Percentiles rank a stretch among this genome's conserved stretches.
These are phyloP conservation scores for Termitomyces sp. DNA, from an alignment of 768 basidiomycete species.

Conservation along the genomic window DNA sequence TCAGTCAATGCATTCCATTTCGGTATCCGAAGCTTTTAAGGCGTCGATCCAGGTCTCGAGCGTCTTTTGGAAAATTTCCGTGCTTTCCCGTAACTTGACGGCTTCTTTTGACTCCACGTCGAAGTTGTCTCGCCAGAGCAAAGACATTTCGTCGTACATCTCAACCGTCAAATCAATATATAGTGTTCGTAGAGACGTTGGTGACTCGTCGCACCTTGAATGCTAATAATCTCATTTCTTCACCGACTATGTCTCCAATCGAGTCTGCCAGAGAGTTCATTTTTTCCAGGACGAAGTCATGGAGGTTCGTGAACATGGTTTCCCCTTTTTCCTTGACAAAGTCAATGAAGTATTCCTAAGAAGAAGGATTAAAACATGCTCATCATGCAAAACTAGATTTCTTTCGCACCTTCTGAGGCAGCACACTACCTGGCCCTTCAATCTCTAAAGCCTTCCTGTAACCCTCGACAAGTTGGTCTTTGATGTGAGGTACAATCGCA, in stretches of 20 bases:
- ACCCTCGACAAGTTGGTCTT: neutral
- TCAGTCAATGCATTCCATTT: neutral
- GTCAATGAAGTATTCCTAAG: neutral
- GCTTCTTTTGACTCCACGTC: neutral
- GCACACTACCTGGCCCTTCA: constrained; percentile 1
- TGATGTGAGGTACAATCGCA: neutral
- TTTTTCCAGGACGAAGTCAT: neutral
- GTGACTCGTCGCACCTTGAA: neutral
- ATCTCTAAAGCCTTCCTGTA: neutral
- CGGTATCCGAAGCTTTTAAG: neutral
- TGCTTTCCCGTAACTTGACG: neutral
- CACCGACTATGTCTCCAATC: neutral
- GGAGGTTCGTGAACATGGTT: neutral
- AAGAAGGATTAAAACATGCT: neutral
- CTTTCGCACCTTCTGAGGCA: neutral
- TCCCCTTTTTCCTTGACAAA: neutral
- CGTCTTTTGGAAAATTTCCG: neutral
- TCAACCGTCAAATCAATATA: neutral
- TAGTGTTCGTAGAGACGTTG: neutral
- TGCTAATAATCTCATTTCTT: neutral
- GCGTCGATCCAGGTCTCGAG: neutral
- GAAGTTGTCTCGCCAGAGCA: neutral
- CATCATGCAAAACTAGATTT: neutral
- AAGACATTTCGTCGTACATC: neutral
- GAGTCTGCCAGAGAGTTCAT: neutral